These are phyloP conservation scores for Neurospora sp. DNA, from an alignment of 495 filamentous ascomycete species.

Conservation along the genomic window DNA sequence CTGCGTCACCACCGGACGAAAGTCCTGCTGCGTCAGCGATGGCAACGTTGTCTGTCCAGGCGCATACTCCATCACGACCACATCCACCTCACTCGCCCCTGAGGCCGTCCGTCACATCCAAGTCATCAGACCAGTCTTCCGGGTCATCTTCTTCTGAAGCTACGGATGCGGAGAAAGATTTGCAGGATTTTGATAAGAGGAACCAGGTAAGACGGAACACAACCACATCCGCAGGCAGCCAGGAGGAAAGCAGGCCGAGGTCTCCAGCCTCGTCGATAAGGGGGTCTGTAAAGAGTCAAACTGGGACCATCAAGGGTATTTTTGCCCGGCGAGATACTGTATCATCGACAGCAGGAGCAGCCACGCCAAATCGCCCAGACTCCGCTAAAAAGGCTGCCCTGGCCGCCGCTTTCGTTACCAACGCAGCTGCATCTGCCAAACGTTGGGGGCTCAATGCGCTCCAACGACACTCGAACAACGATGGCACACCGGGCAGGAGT, in stretches of 20 bases:
- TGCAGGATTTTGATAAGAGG: conserved; percentile 25
- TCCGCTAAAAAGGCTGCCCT: conserved; percentile 35
- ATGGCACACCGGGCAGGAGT: conserved; percentile 16
- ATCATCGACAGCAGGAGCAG: conserved; percentile 13
- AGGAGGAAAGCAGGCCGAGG: conserved; percentile 13
- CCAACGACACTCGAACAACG: conserved; percentile 39
- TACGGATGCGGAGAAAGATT: conserved; percentile 25
- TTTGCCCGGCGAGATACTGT: conserved; percentile 30
- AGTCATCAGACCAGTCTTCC: conserved; percentile 33
- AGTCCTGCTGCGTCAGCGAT: conserved; percentile 50
- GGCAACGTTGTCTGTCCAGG: conserved; percentile 55
- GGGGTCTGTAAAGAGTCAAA: conserved; percentile 27
- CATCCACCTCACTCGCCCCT: conserved; percentile 39
- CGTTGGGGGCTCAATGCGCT: conserved; percentile 76
- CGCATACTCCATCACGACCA: conserved; percentile 44
- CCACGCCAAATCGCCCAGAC: conserved; percentile 15
- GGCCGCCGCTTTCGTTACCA: conserved; percentile 46
- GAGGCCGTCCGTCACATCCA: conserved; percentile 27
- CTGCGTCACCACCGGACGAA: conserved; percentile 38
- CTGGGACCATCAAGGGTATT: conserved; percentile 27
- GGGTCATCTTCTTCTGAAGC: conserved; percentile 23
- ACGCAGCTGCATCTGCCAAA: conserved; percentile 67
- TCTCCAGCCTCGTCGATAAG: conserved; percentile 26
- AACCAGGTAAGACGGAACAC: conserved; percentile 35
- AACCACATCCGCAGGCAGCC: conserved; percentile 25